phyloP scores from a whole-genome alignment of 2,329 filamentous ascomycete species.

The Penicillium occitanis region DNA sequence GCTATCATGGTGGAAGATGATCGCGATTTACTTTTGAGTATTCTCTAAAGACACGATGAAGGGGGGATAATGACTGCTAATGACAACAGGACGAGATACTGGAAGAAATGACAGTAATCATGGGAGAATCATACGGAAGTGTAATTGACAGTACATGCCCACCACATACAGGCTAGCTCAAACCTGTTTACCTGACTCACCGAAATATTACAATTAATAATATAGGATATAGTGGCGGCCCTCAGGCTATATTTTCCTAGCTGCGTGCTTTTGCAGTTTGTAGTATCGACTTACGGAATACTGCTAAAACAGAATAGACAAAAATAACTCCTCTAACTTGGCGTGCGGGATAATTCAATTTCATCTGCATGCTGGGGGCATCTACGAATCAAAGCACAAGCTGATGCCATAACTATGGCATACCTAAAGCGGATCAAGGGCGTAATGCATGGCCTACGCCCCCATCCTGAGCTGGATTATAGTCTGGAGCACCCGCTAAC shows the following conservation, averaged over 20 bases:
- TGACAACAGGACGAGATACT: neutral
- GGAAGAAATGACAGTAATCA: neutral
- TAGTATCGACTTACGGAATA: neutral
- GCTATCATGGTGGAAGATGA: conserved; percentile 3
- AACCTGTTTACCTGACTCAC: neutral
- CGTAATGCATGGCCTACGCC: neutral
- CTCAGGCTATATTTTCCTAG: neutral
- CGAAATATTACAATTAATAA: neutral
- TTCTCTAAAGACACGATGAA: neutral
- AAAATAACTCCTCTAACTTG: neutral
- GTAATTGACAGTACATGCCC: neutral
- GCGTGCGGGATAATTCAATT: neutral
- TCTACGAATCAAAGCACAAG: neutral
- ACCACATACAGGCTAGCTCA: neutral
- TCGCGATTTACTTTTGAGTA: neutral
- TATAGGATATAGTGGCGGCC: neutral
- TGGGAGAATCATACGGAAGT: neutral
- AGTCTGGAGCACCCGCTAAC: neutral
- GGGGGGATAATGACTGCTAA: neutral
- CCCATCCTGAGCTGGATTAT: neutral
- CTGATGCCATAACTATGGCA: neutral
- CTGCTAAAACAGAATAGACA: neutral
- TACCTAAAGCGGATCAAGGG: neutral
- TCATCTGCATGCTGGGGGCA: neutral
- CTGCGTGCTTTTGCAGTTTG: neutral